A percentile compares a stretch with the other conserved stretches of the same genome.
Conservation (phyloP, 208 protist genomes). For the Lotmaria passim region DNA sequence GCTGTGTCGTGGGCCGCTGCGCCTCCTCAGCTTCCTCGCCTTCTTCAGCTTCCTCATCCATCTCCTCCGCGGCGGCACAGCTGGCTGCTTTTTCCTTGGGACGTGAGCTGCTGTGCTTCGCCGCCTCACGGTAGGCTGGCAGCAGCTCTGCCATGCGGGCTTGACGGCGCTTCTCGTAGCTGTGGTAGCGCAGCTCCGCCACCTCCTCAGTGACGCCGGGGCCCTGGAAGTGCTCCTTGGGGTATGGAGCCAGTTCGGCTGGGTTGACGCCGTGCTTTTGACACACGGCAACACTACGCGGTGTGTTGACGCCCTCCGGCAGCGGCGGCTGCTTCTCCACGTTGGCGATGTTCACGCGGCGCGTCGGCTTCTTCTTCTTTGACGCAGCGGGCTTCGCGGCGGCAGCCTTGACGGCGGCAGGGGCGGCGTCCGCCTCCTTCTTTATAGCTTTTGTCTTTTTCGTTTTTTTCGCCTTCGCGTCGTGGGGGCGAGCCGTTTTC, state of each 20-base stretch:
- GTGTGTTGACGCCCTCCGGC: constrained; percentile 73
- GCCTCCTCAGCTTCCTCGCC: constrained; percentile 9
- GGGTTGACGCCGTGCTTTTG: constrained; percentile 59
- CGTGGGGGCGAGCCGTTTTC: constrained; percentile 9
- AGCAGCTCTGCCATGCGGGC: constrained; percentile 56
- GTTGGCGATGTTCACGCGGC: constrained; percentile 48
- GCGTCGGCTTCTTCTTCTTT: constrained; percentile 31
- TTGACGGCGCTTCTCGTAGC: constrained; percentile 74
- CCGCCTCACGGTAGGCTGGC: constrained; percentile 21
- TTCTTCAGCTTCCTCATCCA: neutral
- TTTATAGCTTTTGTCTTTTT: constrained; percentile 6
- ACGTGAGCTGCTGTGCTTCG: neutral
- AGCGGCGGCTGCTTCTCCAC: constrained; percentile 50
- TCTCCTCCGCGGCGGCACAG: neutral
- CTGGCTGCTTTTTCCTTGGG: constrained; percentile 5
- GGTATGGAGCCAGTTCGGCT: constrained; percentile 47
- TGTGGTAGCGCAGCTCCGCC: constrained; percentile 56
- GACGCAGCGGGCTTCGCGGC: constrained; percentile 8
- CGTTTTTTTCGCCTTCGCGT: constrained; percentile 15
- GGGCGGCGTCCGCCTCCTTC: constrained; percentile 7
- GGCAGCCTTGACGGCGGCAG: constrained; percentile 6
- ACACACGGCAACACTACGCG: constrained; percentile 68
- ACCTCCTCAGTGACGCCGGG: constrained; percentile 43
- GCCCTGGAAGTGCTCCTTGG: constrained; percentile 57
- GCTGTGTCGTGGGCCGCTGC: constrained; percentile 1